Evolutionary conservation across 148 eudicot genomes (phyloP).

Genomic region (Pouteria glomerata): DNA sequence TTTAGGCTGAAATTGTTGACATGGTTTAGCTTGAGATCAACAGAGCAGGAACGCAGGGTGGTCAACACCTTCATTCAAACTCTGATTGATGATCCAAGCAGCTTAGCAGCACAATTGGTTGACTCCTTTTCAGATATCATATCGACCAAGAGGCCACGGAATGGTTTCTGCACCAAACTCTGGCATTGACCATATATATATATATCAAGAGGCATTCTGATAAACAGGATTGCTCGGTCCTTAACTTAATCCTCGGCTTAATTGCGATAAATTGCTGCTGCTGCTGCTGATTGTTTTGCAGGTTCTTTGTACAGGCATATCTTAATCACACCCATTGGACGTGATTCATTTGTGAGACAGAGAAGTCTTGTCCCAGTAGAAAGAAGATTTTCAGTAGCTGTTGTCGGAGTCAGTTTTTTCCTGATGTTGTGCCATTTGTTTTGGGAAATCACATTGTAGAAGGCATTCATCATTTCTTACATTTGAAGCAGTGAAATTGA

Average conservation of each 20-base stretch:
- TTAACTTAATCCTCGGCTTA: conserved; percentile 7
- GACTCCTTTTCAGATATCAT: conserved; percentile 72
- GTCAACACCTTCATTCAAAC: conserved; percentile 72
- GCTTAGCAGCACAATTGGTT: conserved; percentile 78
- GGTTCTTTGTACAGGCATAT: conserved; percentile 24
- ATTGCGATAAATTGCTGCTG: conserved; percentile 2
- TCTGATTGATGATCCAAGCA: conserved; percentile 64
- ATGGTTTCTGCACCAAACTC: conserved; percentile 44
- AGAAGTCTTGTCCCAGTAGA: conserved; percentile 9
- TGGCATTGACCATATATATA: conserved; percentile 35
- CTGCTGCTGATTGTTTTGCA: conserved; percentile 16
- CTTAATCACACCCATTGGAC: conserved; percentile 19
- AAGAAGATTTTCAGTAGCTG: conserved; percentile 12
- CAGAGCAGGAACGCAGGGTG: conserved; percentile 81
- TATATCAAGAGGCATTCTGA: neutral
- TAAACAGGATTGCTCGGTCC: conserved; percentile 3
- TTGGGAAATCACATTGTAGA: conserved; percentile 10
- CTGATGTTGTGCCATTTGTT: neutral
- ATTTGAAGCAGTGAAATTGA: neutral
- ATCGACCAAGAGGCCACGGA: conserved; percentile 59
- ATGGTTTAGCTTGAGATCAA: conserved; percentile 88
- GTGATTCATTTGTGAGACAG: conserved; percentile 8
- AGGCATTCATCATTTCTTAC: conserved; percentile 3
- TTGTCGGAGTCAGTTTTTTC: conserved; percentile 2
- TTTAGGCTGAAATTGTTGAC: conserved; percentile 75